Percentiles rank a stretch among this genome's conserved stretches.
Conservation (phyloP, 2,329 filamentous ascomycete genomes). For the Cadophora sp. region DNA sequence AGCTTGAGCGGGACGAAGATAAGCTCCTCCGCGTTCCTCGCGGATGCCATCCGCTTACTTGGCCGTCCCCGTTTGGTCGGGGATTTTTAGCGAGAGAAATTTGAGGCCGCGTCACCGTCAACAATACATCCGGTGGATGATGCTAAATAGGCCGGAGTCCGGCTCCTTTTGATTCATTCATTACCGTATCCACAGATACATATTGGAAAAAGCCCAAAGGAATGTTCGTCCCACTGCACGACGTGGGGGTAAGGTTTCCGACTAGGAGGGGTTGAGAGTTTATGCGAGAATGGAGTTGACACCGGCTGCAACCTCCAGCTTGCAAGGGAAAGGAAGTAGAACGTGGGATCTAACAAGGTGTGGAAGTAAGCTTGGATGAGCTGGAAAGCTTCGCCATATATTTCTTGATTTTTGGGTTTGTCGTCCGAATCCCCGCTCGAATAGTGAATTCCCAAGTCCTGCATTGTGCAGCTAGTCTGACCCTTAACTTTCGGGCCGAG, state of each 20-base stretch:
- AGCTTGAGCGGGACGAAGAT: neutral
- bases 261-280: neutral
- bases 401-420: neutral
- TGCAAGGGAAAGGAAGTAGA: neutral
- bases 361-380: neutral
- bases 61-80: neutral
- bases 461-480: neutral
- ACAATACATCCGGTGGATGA: neutral
- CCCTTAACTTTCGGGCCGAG: neutral
- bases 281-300: neutral
- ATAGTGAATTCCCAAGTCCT: neutral
- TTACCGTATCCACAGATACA: neutral
- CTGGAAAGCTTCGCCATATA: neutral
- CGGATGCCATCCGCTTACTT: neutral
- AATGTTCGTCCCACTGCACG: neutral
- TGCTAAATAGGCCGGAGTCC: neutral
- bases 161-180: neutral
- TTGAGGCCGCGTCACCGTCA: slow-evolving; percentile 3
- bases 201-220: neutral
- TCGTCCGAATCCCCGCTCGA: neutral
- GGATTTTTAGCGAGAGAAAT: neutral
- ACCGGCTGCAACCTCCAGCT: neutral
- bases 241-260: neutral
- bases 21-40: neutral
- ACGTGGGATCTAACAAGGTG: too few species aligned